These are phyloP conservation scores for Aspergillus viridinutans DNA, from an alignment of 2,329 filamentous ascomycete genomes.

Conservation along the genomic window DNA sequence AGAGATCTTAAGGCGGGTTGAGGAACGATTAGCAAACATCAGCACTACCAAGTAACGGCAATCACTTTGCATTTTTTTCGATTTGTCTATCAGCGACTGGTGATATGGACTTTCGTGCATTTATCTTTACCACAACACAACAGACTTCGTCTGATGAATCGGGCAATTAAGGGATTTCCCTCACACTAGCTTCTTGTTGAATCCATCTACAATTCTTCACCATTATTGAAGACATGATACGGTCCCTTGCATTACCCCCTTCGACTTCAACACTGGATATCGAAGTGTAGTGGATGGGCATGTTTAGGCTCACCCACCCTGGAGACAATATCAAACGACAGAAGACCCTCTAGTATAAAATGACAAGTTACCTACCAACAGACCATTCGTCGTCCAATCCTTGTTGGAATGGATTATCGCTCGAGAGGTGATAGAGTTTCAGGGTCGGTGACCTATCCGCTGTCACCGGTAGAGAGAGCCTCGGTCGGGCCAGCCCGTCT, in stretches of 20 bases:
- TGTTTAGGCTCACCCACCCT: not conserved
- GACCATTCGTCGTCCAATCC: not conserved
- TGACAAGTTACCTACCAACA: not conserved
- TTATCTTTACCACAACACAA: not conserved
- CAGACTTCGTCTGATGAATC: not conserved
- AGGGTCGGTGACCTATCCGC: not conserved
- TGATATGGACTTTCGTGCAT: not conserved
- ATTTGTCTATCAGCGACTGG: not conserved
- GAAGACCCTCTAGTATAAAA: not conserved
- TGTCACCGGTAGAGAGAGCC: not conserved
- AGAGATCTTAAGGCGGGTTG: constrained; percentile 35
- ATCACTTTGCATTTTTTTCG: not conserved
- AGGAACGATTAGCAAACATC: constrained; percentile 35
- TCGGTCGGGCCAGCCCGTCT: not conserved
- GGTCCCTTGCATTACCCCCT: not conserved
- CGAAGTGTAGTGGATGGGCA: not conserved
- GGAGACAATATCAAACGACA: not conserved
- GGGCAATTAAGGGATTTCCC: not conserved
- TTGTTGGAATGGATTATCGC: too few species aligned
- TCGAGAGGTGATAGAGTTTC: not conserved
- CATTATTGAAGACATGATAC: not conserved
- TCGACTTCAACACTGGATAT: not conserved
- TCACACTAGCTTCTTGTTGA: not conserved
- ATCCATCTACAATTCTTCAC: not conserved
- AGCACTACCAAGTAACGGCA: not conserved